Conservation (phyloP, 805 yeast genomes). For the Starmera caribaea region DNA sequence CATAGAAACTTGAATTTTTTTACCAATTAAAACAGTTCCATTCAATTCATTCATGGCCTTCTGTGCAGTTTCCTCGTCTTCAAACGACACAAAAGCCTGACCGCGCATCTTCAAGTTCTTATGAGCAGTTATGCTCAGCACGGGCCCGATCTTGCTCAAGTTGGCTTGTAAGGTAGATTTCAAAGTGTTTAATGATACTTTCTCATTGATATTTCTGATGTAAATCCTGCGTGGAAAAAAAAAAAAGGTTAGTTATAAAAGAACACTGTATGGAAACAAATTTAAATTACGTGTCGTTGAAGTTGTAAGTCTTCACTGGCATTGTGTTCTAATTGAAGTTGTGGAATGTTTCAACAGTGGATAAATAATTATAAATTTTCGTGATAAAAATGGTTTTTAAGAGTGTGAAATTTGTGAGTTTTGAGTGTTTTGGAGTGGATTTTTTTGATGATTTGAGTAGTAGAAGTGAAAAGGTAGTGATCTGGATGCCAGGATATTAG, state of each 20-base stretch:
- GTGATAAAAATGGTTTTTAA: too few relatives aligned
- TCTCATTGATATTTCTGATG: constrained; percentile 65
- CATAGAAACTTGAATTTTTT: constrained; percentile 12
- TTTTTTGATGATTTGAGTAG: too few relatives aligned
- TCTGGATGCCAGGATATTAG: too few relatives aligned
- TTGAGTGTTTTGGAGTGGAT: too few relatives aligned
- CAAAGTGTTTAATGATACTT: constrained; percentile 43
- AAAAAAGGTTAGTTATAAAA: constrained; percentile 2
- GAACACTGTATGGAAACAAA: background rate
- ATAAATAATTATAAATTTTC: too few relatives aligned
- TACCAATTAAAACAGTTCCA: constrained; percentile 12
- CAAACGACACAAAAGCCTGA: constrained; percentile 69
- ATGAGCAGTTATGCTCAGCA: constrained; percentile 44
- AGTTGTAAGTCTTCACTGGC: constrained; percentile 3
- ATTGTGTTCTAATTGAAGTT: background rate
- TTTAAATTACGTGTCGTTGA: constrained; percentile 15
- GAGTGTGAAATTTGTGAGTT: too few relatives aligned
- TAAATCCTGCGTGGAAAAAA: constrained; percentile 24
- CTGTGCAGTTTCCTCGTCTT: constrained; percentile 29
- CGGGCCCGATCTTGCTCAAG: constrained; percentile 37
- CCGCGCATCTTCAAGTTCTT: constrained; percentile 63
- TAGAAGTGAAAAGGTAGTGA: too few relatives aligned
- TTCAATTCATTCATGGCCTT: constrained; percentile 13
- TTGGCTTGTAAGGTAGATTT: constrained; percentile 30
- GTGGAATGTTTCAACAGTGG: too few relatives aligned